phyloP scores from a whole-genome alignment of 257 asterid species.

The Solanum etuberosum region DNA sequence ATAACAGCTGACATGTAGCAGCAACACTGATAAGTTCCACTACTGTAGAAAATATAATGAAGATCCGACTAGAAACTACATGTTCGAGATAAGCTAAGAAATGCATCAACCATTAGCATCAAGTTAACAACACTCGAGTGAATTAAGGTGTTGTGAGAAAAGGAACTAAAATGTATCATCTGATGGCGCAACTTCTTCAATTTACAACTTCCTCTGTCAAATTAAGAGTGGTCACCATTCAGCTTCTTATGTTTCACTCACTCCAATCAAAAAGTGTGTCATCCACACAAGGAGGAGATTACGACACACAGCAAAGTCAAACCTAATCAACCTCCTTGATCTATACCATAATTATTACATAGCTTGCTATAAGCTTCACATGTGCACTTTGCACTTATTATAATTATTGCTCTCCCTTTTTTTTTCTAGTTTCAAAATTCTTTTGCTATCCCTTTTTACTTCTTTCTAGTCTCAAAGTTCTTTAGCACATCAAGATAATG shows the following conservation, averaged over 20 bases:
- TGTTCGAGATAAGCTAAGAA: neutral
- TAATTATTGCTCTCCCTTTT: neutral
- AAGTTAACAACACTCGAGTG: neutral
- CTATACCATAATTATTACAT: neutral
- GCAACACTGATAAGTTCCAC: neutral
- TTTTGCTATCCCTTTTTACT: neutral
- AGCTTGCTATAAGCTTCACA: neutral
- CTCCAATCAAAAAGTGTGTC: neutral
- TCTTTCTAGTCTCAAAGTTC: neutral
- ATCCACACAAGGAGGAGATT: neutral
- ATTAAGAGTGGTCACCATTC: neutral
- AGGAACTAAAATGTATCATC: neutral
- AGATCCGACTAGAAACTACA: neutral
- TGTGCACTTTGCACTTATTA: neutral
- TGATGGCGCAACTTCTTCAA: neutral
- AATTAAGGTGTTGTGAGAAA: neutral
- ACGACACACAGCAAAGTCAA: neutral
- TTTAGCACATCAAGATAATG: neutral
- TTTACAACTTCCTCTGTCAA: neutral
- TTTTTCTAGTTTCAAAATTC: neutral
- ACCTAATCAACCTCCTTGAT: neutral
- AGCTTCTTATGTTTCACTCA: neutral
- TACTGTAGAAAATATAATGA: neutral
- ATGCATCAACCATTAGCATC: neutral
- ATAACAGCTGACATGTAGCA: neutral